phyloP scores from a whole-genome alignment of 192 early-diverging fungal species.

The Coemansia sp. region DNA sequence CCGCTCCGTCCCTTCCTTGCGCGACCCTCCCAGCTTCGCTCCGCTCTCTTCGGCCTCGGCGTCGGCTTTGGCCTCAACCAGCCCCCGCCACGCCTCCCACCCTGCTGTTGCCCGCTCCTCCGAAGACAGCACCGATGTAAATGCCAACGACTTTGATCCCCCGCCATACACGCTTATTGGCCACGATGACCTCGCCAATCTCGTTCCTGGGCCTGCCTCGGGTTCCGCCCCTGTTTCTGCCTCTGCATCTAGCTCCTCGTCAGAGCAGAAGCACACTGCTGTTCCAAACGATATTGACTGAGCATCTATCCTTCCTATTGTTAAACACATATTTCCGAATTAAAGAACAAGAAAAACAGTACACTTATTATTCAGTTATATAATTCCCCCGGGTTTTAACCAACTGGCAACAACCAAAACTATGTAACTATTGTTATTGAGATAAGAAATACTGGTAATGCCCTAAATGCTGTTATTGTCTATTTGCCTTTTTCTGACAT shows the following conservation, averaged over 20 bases:
- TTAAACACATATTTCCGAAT: not conserved
- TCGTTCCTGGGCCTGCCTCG: not conserved
- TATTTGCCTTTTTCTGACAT: slow-evolving; percentile 13
- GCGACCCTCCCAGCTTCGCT: not conserved
- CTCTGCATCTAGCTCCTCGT: not conserved
- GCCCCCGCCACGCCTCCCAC: not conserved
- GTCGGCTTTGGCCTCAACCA: not conserved
- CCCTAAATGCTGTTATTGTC: not conserved
- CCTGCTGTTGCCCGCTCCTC: not conserved
- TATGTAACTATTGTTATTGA: not conserved
- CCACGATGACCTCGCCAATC: not conserved
- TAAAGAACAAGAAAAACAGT: too few relatives aligned
- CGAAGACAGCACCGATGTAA: not conserved
- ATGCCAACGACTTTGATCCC: slow-evolving; percentile 10
- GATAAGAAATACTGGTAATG: not conserved
- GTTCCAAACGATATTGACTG: not conserved
- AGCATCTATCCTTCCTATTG: not conserved
- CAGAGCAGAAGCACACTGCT: not conserved
- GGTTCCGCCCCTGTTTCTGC: not conserved
- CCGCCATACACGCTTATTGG: slow-evolving; percentile 36
- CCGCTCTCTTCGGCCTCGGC: too few relatives aligned
- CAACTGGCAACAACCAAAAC: not conserved
- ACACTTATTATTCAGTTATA: too few relatives aligned
- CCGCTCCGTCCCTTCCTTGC: not conserved
- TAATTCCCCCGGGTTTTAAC: not conserved